Base-by-base conservation (phyloP, 1,284 basidiomycete species). In the Clitocybe nebularis region DNA sequence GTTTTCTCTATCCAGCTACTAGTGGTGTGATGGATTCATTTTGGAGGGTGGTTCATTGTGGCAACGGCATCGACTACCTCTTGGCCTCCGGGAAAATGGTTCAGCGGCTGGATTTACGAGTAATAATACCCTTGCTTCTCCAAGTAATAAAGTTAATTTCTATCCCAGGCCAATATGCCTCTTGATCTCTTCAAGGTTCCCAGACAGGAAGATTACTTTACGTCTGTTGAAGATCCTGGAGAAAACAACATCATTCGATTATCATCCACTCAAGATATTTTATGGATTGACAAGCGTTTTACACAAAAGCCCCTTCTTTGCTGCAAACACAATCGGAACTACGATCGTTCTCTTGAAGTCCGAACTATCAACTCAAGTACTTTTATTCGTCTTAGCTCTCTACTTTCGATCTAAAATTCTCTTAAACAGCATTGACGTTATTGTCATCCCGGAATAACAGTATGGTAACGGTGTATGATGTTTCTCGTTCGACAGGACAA, bases 201-300 rank as follows among this genome's bases (percentile, higher is more conserved):
- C 4, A 50, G 47, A 23, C 46, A 57, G 4, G 56, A 58, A 29
- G 67, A 74, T 41, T 45, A 69, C 2, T 56, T 85, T 14, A 81
- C 80, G 0, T 75, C 69, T 25, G 60, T 81, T 23, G 76, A 79
- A 48, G 58, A 68, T 43, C 58, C 63, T 13, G 46, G 46, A 4
- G 50, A 59, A 5, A 70, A 79, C 47, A 57, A 72, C 30, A 59
- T 78, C 16, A 54, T 77, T 19, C 71, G 74, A 7, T 51, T 84
- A 3, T 71, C 68, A 25, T 78, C 84, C 0, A 88, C 82, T 0
- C 65, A 61, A 2, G 70, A 81, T 35, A 54, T 89, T 14, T 46
- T 82, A 10, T 89, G 84, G 84, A 55, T 88, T 21, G 86, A 89
- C 52, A 62, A 69, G 28, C 74, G 85, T 22, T 73, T 69, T 53